phyloP scores from a whole-genome alignment of 176 grass and related monocot genomes.

The Themeda triandra region DNA sequence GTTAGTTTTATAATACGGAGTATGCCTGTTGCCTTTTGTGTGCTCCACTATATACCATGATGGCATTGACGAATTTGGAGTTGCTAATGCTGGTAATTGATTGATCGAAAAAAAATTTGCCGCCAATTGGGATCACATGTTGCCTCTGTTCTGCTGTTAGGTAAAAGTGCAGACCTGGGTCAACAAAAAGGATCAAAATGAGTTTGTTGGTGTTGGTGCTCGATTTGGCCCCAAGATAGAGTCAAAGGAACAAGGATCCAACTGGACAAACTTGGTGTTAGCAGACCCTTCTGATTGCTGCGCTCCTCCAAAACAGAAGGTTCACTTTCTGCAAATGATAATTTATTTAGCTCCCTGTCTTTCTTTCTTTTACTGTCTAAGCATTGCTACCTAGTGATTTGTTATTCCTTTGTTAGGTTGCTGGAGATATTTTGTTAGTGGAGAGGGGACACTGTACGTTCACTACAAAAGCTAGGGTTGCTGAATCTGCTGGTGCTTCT shows the following conservation, averaged over 20 bases:
- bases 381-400: neutral
- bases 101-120: no score
- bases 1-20: neutral
- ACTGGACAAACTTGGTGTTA: conserved; percentile 55
- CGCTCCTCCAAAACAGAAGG: conserved; percentile 45
- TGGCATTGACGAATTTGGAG: neutral
- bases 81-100: no score
- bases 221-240: conserved; percentile 85
- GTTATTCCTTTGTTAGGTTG: conserved; percentile 46
- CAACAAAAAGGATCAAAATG: conserved; percentile 54
- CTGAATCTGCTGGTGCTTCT: conserved; percentile 87
- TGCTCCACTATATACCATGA: neutral
- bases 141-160: conserved; percentile 28
- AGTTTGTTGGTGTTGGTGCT: conserved; percentile 97
- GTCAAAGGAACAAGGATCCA: conserved; percentile 81
- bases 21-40: neutral
- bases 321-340: conserved; percentile 32
- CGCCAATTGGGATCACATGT: no score
- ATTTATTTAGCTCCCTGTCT: neutral
- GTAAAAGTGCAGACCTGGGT: conserved; percentile 98
- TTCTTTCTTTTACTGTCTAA: conserved; percentile 8
- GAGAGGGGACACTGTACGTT: conserved; percentile 82
- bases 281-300: conserved; percentile 80
- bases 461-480: conserved; percentile 74
- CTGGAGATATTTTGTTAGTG: conserved; percentile 82